These are phyloP conservation scores for Tolypocladium sp. DNA, from an alignment of 2,329 filamentous ascomycete genomes.

Conservation along the genomic window DNA sequence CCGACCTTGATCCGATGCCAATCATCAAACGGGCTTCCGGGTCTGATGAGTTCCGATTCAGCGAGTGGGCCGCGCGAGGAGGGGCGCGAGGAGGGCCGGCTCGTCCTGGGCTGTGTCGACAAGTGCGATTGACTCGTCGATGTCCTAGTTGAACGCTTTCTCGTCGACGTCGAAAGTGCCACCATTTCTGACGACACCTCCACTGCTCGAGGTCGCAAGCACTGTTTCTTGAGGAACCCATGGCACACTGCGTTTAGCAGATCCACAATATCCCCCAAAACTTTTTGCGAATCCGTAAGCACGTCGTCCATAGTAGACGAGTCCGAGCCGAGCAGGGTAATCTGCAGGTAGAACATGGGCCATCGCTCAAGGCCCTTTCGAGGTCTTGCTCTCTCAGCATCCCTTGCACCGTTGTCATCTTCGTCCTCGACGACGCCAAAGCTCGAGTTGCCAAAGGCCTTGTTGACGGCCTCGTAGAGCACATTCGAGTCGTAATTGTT, in stretches of 20 bases:
- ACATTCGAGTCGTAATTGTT: slow-evolving; percentile 49
- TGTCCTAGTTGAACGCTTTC: slow-evolving; percentile 8
- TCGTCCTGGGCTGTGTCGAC: slow-evolving; percentile 3
- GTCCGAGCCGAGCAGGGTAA: slow-evolving; percentile 33
- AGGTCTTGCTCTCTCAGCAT: slow-evolving; percentile 30
- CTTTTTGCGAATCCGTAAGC: slow-evolving; percentile 35
- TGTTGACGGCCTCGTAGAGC: slow-evolving; percentile 72
- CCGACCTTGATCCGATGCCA: slow-evolving; percentile 28
- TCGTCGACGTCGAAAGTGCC: slow-evolving; percentile 14
- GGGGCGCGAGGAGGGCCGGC: slow-evolving; percentile 7
- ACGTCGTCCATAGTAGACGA: slow-evolving; percentile 25
- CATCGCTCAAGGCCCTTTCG: slow-evolving; percentile 68
- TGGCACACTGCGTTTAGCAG: slow-evolving; percentile 60
- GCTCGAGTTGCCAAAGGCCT: slow-evolving; percentile 62
- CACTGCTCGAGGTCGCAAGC: slow-evolving; percentile 46
- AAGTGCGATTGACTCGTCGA: slow-evolving; percentile 4
- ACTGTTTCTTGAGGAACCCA: slow-evolving; percentile 66
- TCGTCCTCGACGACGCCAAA: slow-evolving; percentile 58
- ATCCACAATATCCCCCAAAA: slow-evolving; percentile 41
- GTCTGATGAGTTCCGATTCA: slow-evolving; percentile 1
- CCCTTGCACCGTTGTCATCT: slow-evolving; percentile 22
- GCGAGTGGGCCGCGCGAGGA: slow-evolving; percentile 1
- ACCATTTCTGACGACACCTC: slow-evolving; percentile 11
- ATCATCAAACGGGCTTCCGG: slow-evolving; percentile 20
- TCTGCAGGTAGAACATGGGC: slow-evolving; percentile 81